Conservation (phyloP, 495 filamentous ascomycete genomes). For the Baudoinia panamericana region DNA sequence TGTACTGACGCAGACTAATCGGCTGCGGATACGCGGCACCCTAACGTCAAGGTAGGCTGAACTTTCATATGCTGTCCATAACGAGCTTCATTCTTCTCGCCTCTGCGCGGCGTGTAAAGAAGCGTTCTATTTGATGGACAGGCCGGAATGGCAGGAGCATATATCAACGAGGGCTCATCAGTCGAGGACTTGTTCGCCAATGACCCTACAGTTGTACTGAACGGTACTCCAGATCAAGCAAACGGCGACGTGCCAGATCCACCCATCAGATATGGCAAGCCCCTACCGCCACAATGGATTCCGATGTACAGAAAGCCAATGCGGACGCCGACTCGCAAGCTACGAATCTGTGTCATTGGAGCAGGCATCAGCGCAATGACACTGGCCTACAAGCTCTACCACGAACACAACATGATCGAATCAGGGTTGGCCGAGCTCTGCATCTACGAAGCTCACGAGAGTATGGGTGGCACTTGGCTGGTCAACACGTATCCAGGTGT, state of each 20-base stretch:
- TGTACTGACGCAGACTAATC: too few relatives aligned
- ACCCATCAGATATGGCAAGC: constrained; percentile 11
- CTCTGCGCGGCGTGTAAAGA: too few relatives aligned
- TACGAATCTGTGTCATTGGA: constrained; percentile 25
- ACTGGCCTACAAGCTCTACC: constrained; percentile 28
- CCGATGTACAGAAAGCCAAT: constrained; percentile 18
- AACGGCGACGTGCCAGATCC: constrained; percentile 11
- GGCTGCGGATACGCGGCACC: too few relatives aligned
- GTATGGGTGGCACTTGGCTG: constrained; percentile 28
- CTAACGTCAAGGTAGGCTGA: too few relatives aligned
- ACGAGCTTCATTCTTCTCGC: too few relatives aligned
- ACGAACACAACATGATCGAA: constrained; percentile 15
- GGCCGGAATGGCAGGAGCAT: constrained; percentile 15
- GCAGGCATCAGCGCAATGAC: constrained; percentile 26
- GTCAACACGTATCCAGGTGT: constrained; percentile 26
- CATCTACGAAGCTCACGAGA: constrained; percentile 27
- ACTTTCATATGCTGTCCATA: too few relatives aligned
- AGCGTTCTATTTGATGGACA: too few relatives aligned
- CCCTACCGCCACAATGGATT: constrained; percentile 14
- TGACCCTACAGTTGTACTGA: constrained; percentile 12
- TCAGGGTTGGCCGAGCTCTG: constrained; percentile 23
- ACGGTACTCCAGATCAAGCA: constrained; percentile 11
- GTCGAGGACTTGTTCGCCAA: constrained; percentile 9
- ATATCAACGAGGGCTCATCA: constrained; percentile 8
- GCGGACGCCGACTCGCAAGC: constrained; percentile 22